phyloP scores from a whole-genome alignment of 805 yeast species.

The Starmerella stellata region DNA sequence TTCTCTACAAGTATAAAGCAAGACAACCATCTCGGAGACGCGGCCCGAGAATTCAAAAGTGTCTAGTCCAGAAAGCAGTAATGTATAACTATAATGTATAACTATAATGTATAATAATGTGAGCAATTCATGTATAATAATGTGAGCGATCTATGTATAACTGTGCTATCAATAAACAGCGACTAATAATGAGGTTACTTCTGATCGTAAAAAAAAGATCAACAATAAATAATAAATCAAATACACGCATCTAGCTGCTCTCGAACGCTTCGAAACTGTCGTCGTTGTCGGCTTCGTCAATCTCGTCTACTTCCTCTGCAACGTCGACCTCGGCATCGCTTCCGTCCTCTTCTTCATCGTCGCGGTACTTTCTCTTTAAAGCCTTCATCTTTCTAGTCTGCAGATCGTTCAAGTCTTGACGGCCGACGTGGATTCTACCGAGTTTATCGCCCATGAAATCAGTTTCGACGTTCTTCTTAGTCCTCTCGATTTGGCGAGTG shows the following conservation, averaged over 20 bases:
- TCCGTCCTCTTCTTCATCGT: conserved; percentile 40
- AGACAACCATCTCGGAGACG: no score
- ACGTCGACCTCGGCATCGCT: conserved; percentile 15
- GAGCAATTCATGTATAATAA: no score
- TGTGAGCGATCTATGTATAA: no score
- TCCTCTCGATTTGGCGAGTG: conserved; percentile 67
- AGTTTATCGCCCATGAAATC: conserved; percentile 91
- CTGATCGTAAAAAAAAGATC: no score
- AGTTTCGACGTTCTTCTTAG: conserved; percentile 71
- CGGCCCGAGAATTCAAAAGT: no score
- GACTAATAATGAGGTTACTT: no score
- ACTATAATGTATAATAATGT: no score
- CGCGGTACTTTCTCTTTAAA: conserved; percentile 71
- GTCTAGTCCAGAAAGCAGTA: no score
- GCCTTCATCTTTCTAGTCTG: conserved; percentile 99
- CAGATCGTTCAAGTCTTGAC: conserved; percentile 72
- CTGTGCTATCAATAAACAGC: no score
- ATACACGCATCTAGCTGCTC: background rate
- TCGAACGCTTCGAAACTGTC: background rate
- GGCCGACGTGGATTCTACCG: conserved; percentile 90
- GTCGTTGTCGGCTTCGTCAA: background rate
- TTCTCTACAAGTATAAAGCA: no score
- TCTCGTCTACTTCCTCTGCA: background rate
- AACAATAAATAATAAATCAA: no score
- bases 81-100: no score